Percentiles rank a stretch among this genome's conserved stretches.
Evolutionary conservation across 345 rosid species (phyloP).

Genomic region (thale cress (Arabidopsis thaliana)): DNA sequence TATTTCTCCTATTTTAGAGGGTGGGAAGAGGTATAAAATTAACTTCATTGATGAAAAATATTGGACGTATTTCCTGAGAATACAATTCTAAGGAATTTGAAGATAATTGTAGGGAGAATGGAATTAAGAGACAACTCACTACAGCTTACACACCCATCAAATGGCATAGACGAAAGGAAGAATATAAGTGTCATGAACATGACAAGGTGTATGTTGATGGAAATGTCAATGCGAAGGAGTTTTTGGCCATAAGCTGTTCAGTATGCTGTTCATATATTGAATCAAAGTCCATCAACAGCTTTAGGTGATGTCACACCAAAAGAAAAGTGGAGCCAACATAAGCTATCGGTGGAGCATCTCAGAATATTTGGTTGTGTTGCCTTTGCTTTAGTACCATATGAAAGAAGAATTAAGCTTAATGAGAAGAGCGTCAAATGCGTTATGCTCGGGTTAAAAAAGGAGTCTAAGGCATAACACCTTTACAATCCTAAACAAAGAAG

Average conservation of each 20-base stretch:
- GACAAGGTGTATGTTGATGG: background rate
- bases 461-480: background rate
- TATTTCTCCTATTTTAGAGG: background rate
- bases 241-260: background rate
- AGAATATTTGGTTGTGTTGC: background rate
- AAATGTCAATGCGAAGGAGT: accelerated
- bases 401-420: background rate
- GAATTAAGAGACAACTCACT: background rate
- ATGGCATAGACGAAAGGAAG: background rate
- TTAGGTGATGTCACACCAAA: background rate
- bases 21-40: background rate
- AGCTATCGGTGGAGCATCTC: background rate
- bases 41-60: conserved; percentile 4
- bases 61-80: background rate
- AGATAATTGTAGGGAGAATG: background rate
- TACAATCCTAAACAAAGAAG: background rate
- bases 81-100: accelerated
- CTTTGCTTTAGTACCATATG: background rate
- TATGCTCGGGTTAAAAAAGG: background rate
- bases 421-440: background rate
- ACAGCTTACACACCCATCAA: background rate
- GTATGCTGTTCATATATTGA: background rate
- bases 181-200: background rate
- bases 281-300: background rate
- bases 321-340: background rate